Conservation (phyloP, 2,329 filamentous ascomycete species). For the Diaporthe capsici region DNA sequence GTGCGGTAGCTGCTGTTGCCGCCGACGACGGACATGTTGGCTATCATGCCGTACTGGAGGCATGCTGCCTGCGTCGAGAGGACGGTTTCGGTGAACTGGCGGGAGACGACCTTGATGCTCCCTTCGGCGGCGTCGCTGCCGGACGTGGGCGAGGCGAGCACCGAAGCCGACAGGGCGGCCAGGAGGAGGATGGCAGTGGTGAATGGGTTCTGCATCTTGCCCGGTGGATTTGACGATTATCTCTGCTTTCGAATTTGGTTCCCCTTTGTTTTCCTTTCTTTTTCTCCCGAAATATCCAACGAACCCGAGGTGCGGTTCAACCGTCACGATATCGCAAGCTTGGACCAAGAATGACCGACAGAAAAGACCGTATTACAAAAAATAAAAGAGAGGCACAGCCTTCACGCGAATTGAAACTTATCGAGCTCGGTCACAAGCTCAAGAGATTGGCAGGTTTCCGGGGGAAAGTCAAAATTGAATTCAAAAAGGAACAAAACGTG, state of each 20-base stretch:
- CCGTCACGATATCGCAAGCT: slow-evolving; percentile 21
- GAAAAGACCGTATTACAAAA: slow-evolving; percentile 27
- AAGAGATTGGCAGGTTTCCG: slow-evolving; percentile 30
- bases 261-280: background rate
- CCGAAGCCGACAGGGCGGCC: slow-evolving; percentile 27
- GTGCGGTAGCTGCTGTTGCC: slow-evolving; percentile 60
- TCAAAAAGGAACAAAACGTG: slow-evolving; percentile 1
- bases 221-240: background rate
- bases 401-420: slow-evolving; percentile 30
- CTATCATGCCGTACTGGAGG: slow-evolving; percentile 59
- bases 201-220: slow-evolving; percentile 37
- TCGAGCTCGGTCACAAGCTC: slow-evolving; percentile 20
- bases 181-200: slow-evolving; percentile 34
- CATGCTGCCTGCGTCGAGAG: slow-evolving; percentile 47
- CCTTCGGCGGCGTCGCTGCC: slow-evolving; percentile 2
- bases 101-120: slow-evolving; percentile 33
- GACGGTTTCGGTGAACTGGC: slow-evolving; percentile 13
- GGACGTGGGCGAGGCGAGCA: slow-evolving; percentile 30
- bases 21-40: slow-evolving; percentile 62
- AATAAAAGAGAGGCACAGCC: slow-evolving; percentile 37
- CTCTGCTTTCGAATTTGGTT: background rate
- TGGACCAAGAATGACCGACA: slow-evolving; percentile 12
- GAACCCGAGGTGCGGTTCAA: slow-evolving; percentile 29
- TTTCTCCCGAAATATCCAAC: slow-evolving; percentile 4
- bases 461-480: slow-evolving; percentile 25